Base-by-base conservation (phyloP, 2,329 filamentous ascomycete species). In the Amauroascus verrucosus region DNA sequence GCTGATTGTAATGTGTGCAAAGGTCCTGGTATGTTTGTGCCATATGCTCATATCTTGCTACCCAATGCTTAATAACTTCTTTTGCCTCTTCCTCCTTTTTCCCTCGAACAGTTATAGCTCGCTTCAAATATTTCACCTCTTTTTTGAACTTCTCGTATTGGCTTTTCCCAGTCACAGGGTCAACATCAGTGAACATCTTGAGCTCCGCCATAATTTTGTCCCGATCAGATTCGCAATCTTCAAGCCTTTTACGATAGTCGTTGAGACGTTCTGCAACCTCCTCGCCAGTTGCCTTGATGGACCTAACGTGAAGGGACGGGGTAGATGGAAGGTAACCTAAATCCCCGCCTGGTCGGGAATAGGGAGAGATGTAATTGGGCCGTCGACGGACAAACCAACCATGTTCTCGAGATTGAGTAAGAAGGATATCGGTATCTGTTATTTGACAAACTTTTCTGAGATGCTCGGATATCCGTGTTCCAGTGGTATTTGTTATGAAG, bases 261-360 rank as follows among this genome's bases (percentile, higher is more conserved):
- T 57, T 24, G 1, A 69, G 33, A 11, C 63, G 62, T 22, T 57
- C 18, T 13, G 58, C 57, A n/a, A 63, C 53, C 9, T 57, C 58
- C 3, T 62, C 58, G 9, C 63, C 54, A 2, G 59, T 57, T 18
- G 63, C 59, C 48, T 63, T 59, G 20, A 65, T 58, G 9, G 54
- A 64, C 52, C 59, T 62, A 32, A 63, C 59, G 47, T 68, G 65
- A 22, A 65, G 45, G 2, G 32, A 54, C 3, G 66, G 65, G 8
- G 64, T 54, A 4, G 67, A 69, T 28, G 63, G 63, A 43, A 64
- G 55, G 48, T 66, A 66, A 1, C 61, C 63, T 22, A 67, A 48
- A 8, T 56, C 56, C 1, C 63, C 62, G 13, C 59, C 58, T 26
- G 60, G 58, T 16, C 44, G 49, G 14, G 64, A 64, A 54, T 69